Base-by-base conservation (phyloP, 257 asterid species). In the Fraxinus americana region DNA sequence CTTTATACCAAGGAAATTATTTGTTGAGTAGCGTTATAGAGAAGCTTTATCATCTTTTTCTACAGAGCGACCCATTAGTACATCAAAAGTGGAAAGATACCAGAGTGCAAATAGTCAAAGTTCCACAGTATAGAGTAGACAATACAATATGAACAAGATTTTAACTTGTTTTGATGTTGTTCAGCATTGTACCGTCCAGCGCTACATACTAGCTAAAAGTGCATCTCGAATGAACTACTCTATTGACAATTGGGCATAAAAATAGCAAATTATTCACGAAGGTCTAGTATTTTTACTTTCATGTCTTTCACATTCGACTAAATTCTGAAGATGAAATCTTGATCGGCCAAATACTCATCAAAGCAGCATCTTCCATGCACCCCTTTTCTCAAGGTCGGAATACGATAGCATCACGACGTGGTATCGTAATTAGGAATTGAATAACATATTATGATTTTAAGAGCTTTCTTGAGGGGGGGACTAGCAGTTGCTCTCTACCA, bases 401-500 rank as follows among this genome's bases (percentile, higher is more conserved):
- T 21, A 8, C 17, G 32, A 29, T 23, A 27, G 9, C 12, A 1
- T 19, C 63, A 52, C 25, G 2, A 52, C 21, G 5, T 52, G 77
- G 69, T n/a, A 61, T 23, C 70, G n/a, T 34, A 16, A 25, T 25
- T 23, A 69, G 30, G 32, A 61, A 39, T 61, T 66, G 3, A 7
- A 19, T 32, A 63, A 35, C 29, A 76, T 76, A 50, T 23, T 38
- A 69, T 30, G 65, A 59, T 30, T 76, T 79, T 25, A 69, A 27
- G 66, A 54, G 73, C 52, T 78, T 67, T 78, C 85, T 87, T 23
- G 73, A 23, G 17, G 87, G 85, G 97, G 97, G 11, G 82, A 90
- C 63, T 75, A 81, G 35, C 54, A 91, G 83, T 70, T 82, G 79
- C 87, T 86, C 90, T 87, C 87, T 85, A 75, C 98, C 97, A n/a